Evolutionary conservation across 192 early-diverging fungal genomes (phyloP), one percentile per base, ranked within the genome.

Genomic region (Allomyces arbusculus): DNA sequence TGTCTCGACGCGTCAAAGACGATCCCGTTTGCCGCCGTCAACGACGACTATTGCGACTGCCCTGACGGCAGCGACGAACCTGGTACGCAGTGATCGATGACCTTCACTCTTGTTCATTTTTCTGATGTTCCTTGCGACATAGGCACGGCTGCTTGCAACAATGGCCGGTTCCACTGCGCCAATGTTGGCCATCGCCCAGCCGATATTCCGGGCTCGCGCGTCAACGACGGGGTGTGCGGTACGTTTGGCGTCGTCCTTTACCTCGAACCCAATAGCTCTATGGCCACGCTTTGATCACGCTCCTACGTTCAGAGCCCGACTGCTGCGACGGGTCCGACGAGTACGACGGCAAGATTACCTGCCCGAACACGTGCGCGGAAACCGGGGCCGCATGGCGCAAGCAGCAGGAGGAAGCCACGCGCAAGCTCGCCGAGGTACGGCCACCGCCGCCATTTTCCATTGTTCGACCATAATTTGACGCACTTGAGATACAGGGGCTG

Each of bases 1-100:
- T 97, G 94, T 66, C 72, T 91, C 23, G 91, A 93, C 68, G 83
- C 82, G 8, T 83, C 84, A 9, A 76, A 77, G 26, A 71, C 45
- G 23, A 89, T 97, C 26, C 81, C 84, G 1, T 85, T 81, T 65
- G 70, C 73, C 1, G 79, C 83, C 2, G 82, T 98, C 55, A 98
- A 98, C 65, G 93, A 98, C 73, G 91, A 98, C 74, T 98, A 94
- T 68, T 98, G 95, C 79, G 93, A 98, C 75, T 98, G 95, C 69
- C 24, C 77, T 55, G 95, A 98, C 74, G 92, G 93, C 3, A 87
- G 86, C 16, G 95, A 98, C 72, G 95, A 98, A 71, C 91, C 93
- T 24, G 94, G 89, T 87, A 73, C 63, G 40, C 8, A 3, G 0
- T 40, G 63, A 28, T 43, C 61, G 61, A 10, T 23, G 20, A 10